Evolutionary conservation across 192 early-diverging fungal species (phyloP), one percentile per base, ranked within the genome.

Genomic region (Backusella liffmaniae): DNA sequence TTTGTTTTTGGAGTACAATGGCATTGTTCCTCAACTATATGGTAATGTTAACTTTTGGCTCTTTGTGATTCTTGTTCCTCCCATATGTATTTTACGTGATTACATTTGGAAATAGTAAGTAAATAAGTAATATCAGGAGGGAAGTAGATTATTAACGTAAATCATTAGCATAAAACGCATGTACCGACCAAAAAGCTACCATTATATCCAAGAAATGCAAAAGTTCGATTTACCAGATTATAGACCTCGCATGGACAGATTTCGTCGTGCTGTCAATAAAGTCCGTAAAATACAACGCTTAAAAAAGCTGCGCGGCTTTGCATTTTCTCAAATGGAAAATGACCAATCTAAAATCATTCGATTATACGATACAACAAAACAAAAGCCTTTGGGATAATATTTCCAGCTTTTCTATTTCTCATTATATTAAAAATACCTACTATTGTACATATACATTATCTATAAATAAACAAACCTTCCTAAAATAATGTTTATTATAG

Each of bases 151-250:
- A 62, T 62, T 62, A 4, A 62, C 9, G 5, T 46, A 2, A 12
- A 34, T 6, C 26, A 16, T 21, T 84, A 95, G 94, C 62, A 74
- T 76, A 29, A 88, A 88, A 70, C 92, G 96, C 44, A 93, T 93
- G 82, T 94, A 93, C 77, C 82, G 89, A 35, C 86, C 96, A 30
- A 79, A 89, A 73, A 88, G 92, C 12, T 98, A 98, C 82, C 98
- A 99, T 79, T 94, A 96, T 77, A 93, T 98, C 42, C 97, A 98
- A 84, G 98, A 99, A 86, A 99, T 99, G 70, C 94, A 98, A 85
- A 98, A 97, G 82, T 96, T 93, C 90, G 97, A 98, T 84, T 95
- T 99, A 74, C 98, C 96, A 26, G 98, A 99, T 76, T 97, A 96
- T 79, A 89, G 96, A 37, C 97, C 98, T 30, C 87, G 97, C 29